Base-by-base conservation (phyloP, 306 rosid genomes). In the Sphenostylis stenocarpa region DNA sequence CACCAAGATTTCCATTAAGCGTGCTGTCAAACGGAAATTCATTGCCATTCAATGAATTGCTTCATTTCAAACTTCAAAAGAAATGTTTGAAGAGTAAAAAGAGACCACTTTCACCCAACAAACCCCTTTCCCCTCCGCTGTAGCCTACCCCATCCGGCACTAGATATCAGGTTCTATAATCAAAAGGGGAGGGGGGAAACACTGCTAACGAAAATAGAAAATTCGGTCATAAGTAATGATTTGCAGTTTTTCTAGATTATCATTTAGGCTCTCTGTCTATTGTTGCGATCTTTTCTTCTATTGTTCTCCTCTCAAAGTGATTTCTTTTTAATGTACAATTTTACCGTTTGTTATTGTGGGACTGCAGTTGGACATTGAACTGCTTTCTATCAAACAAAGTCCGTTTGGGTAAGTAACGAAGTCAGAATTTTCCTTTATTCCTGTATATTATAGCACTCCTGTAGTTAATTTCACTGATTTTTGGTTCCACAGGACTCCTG, bases 381-480 rank as follows among this genome's bases (percentile, higher is more conserved):
- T 92, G 62, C 93, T 95, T 61, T 34, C 98, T 67, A 95, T 90
- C 87, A 95, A 95, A 74, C 98, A 92, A 82, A 95, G 85, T 52
- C 96, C 98, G 76, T 92, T 90, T 75, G 98, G 98, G 98, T 92
- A 88, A 86, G 91, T 71, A 79, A 58, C 70, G 39, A 51, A 75
- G 62, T 70, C 28, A 17, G 9, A 33, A 61, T 21, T 28, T 24
- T 39, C 53, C 13, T 31, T 38, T 23, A 20, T 55, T 51, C 38
- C 11, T 26, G 21, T 57, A 75, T 13, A 6, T 64, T 11, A 41
- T 31, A 17, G 52, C 8, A 38, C 73, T 23, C 68, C 19, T n/a
- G 81, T 29, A 28, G 48, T 63, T 76, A 74, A 80, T 66, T 65
- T 70, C 69, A 47, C n/a, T 73, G 73, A 36, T 71, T 72, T 70